A percentile compares a stretch with the other conserved stretches of the same genome.
These are phyloP conservation scores for Hypoxylon rickii DNA, from an alignment of 495 filamentous ascomycete species.

Conservation along the genomic window DNA sequence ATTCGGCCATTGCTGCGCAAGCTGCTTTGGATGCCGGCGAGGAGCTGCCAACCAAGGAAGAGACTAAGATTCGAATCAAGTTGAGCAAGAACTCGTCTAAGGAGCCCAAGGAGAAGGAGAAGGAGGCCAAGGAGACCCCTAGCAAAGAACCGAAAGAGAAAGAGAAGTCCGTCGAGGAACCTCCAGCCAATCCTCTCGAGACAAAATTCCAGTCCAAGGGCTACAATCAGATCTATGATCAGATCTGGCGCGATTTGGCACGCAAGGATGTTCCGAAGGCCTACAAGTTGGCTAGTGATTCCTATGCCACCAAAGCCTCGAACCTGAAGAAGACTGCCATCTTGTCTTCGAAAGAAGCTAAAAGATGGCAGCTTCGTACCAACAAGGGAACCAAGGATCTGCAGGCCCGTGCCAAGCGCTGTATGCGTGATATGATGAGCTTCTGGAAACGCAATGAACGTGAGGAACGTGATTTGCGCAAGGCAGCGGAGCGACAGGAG, in stretches of 20 bases:
- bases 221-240: conserved; percentile 96
- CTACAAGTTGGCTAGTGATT: conserved; percentile 79
- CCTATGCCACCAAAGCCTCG: conserved; percentile 79
- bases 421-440: conserved; percentile 99
- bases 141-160: conserved; percentile 69
- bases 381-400: conserved; percentile 99
- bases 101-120: conserved; percentile 53
- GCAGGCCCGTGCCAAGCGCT: conserved; percentile 93
- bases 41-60: conserved; percentile 73
- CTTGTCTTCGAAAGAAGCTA: conserved; percentile 94
- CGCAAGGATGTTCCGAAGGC: conserved; percentile 93
- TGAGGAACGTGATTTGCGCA: conserved; percentile 92
- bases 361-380: conserved; percentile 93
- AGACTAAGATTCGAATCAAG: conserved; percentile 64
- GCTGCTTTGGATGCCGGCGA: conserved; percentile 83
- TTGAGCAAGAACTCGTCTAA: conserved; percentile 54
- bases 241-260: conserved; percentile 96
- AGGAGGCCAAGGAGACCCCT: conserved; percentile 40
- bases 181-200: conserved; percentile 49
- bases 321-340: conserved; percentile 98
- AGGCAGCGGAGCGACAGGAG: conserved; percentile 93
- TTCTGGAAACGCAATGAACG: conserved; percentile 99
- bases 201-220: conserved; percentile 81
- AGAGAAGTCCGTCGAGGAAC: conserved; percentile 65
- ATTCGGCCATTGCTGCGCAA: conserved; percentile 86